A percentile compares a stretch with the other conserved stretches of the same genome.
Conservation (phyloP, 257 asterid species). For the Buddleja alternifolia region DNA sequence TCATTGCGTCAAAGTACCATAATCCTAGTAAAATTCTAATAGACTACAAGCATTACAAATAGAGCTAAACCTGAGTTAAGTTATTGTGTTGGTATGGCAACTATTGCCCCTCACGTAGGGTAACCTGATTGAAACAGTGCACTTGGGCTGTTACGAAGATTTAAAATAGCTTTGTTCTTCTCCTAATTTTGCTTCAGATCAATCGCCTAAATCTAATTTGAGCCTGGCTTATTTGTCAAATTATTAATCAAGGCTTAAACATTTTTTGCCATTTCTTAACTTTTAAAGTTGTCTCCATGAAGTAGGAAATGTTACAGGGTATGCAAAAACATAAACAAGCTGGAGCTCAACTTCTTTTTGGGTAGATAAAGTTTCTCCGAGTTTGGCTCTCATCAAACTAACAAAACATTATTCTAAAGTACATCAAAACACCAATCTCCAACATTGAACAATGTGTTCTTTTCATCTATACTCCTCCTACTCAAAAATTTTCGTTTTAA, state of each 20-base stretch:
- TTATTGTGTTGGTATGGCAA: background rate
- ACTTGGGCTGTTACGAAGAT: background rate
- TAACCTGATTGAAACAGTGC: background rate
- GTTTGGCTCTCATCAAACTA: no score
- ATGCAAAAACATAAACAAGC: background rate
- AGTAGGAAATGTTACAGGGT: background rate
- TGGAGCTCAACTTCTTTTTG: no score
- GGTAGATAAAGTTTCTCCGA: no score
- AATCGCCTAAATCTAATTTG: background rate
- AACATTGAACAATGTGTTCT: no score
- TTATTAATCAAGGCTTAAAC: background rate
- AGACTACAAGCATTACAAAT: background rate
- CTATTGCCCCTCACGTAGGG: background rate
- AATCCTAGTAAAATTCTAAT: background rate
- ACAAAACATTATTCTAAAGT: no score
- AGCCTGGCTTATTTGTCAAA: background rate
- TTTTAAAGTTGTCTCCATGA: background rate
- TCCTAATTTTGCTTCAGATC: background rate
- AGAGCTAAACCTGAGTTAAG: background rate
- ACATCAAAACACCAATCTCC: no score
- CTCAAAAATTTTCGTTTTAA: no score
- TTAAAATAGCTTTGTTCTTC: background rate
- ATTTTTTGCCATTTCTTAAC: background rate
- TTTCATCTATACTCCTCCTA: no score
- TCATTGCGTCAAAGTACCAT: slow-evolving; percentile 8